A percentile compares a stretch with the other conserved stretches of the same genome.
Conservation (phyloP, 2,329 filamentous ascomycete species). For the Lecanicillium sp. region DNA sequence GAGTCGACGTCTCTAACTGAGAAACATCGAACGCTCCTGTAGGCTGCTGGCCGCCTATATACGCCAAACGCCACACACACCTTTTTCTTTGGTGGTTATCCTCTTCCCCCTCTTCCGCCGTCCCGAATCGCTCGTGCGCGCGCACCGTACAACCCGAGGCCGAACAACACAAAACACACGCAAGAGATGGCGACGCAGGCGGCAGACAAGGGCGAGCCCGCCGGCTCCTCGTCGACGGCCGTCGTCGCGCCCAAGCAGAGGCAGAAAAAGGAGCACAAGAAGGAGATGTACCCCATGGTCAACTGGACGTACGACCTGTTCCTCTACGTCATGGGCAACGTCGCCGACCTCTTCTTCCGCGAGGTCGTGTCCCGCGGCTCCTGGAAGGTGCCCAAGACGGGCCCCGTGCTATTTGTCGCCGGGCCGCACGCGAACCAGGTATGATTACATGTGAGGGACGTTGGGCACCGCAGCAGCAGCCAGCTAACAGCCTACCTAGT, state of each 20-base stretch:
- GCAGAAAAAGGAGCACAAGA: constrained; percentile 23
- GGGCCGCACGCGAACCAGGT: constrained; percentile 96
- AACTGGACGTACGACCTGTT: constrained; percentile 72
- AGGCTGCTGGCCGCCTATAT: too few species aligned
- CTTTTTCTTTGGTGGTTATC: too few species aligned
- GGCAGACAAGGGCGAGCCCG: neutral
- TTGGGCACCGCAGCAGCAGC: too few species aligned
- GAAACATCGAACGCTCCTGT: too few species aligned
- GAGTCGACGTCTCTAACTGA: too few species aligned
- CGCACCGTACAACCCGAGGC: too few species aligned
- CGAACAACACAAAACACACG: neutral
- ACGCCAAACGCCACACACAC: too few species aligned
- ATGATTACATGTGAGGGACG: too few species aligned
- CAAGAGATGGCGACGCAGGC: constrained; percentile 9
- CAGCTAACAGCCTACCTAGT: too few species aligned
- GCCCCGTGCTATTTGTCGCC: constrained; percentile 90
- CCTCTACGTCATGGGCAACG: constrained; percentile 69
- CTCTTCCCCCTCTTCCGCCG: too few species aligned
- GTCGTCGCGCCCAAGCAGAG: neutral
- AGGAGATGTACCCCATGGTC: constrained; percentile 63
- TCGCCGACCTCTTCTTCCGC: constrained; percentile 95
- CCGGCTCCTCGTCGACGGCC: neutral
- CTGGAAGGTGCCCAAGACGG: constrained; percentile 86
- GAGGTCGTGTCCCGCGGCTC: constrained; percentile 92
- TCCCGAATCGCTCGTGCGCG: too few species aligned